Conservation (phyloP, 2,329 filamentous ascomycete species). For the Tympanopsis confertula region DNA sequence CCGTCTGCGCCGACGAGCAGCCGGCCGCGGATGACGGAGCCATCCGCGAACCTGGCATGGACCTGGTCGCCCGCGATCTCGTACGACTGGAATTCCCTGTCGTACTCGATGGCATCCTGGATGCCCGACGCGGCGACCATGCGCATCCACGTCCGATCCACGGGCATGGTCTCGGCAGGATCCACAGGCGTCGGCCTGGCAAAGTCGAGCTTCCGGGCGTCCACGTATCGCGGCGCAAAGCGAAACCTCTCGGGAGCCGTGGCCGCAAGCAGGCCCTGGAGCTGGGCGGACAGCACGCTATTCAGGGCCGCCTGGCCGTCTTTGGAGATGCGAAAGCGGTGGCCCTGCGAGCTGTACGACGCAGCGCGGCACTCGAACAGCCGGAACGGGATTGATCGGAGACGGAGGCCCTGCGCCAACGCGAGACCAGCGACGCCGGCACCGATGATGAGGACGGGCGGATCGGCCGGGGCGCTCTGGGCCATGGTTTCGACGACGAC, state of each 20-base stretch:
- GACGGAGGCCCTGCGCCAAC: slow-evolving; percentile 17
- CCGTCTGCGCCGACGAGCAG: slow-evolving; percentile 18
- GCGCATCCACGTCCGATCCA: slow-evolving; percentile 18
- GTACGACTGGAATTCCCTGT: slow-evolving; percentile 14
- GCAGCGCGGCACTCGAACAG: slow-evolving; percentile 14
- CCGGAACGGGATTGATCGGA: slow-evolving; percentile 14
- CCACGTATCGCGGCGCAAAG: slow-evolving; percentile 14
- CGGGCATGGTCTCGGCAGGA: slow-evolving; percentile 8
- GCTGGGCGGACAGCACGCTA: slow-evolving; percentile 11
- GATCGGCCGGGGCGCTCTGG: slow-evolving; percentile 19
- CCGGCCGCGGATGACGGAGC: slow-evolving; percentile 10
- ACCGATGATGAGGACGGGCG: slow-evolving; percentile 24
- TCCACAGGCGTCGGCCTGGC: slow-evolving; percentile 7
- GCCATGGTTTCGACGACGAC: too few species aligned
- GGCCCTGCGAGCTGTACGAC: slow-evolving; percentile 11
- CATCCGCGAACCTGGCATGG: slow-evolving; percentile 12
- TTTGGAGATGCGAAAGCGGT: slow-evolving; percentile 15
- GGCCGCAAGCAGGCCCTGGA: slow-evolving; percentile 8
- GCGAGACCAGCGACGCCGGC: slow-evolving; percentile 30
- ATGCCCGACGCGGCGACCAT: slow-evolving; percentile 11
- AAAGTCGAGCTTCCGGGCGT: slow-evolving; percentile 11
- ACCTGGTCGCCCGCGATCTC: slow-evolving; percentile 8
- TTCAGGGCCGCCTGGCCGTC: slow-evolving; percentile 11
- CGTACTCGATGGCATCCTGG: slow-evolving; percentile 14
- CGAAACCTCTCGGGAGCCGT: slow-evolving; percentile 9